phyloP scores from a whole-genome alignment of 1,284 basidiomycete genomes.

The Tilletia caries region DNA sequence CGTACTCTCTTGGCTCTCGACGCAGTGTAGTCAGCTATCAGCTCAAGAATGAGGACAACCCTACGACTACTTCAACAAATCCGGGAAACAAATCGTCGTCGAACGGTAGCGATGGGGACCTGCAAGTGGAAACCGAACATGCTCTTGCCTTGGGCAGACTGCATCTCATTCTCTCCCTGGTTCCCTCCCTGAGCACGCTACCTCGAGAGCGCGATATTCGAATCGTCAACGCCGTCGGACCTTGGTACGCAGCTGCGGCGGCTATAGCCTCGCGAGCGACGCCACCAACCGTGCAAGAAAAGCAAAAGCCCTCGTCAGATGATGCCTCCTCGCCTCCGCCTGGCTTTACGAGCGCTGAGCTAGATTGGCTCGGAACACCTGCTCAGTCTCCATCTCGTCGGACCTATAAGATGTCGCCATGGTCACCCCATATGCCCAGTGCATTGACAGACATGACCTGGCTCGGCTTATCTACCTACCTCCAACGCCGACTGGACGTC shows the following conservation, averaged over 20 bases:
- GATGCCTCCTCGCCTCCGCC: background rate
- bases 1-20: background rate
- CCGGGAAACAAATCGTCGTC: background rate
- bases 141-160: conserved; percentile 9
- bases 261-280: background rate
- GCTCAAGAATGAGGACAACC: background rate
- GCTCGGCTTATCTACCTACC: background rate
- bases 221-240: conserved; percentile 5
- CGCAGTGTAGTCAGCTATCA: background rate
- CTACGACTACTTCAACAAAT: too few relatives aligned
- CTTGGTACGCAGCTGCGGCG: conserved; percentile 6
- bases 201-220: conserved; percentile 1
- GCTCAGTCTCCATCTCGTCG: background rate
- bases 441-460: conserved; percentile 4
- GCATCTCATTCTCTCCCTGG: background rate
- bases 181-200: background rate
- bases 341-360: conserved; percentile 7
- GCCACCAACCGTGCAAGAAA: background rate
- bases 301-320: background rate
- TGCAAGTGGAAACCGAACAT: background rate
- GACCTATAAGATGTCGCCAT: background rate
- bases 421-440: conserved; percentile 1
- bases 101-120: background rate
- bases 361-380: background rate
- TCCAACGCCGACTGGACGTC: conserved; percentile 5